Evolutionary conservation across 495 filamentous ascomycete genomes (phyloP).

Genomic region (Trichoderma parareesei): DNA sequence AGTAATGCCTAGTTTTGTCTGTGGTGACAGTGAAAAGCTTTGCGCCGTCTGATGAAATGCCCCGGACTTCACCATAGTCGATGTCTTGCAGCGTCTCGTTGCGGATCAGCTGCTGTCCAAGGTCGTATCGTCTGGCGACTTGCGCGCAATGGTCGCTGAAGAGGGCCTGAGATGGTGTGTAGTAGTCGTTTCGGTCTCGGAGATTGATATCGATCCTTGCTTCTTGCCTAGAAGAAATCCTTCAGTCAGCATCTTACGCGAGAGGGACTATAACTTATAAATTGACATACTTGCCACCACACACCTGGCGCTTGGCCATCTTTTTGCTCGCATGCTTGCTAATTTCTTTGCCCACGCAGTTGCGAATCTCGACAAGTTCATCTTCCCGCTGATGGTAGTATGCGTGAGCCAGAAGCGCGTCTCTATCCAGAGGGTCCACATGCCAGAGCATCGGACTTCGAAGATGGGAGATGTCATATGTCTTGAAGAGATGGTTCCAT

Average conservation of each 20-base stretch:
- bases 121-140: conserved; percentile 43
- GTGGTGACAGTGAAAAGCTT: conserved; percentile 48
- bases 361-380: conserved; percentile 49
- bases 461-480: conserved; percentile 49
- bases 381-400: conserved; percentile 39
- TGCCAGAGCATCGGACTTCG: conserved; percentile 64
- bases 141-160: conserved; percentile 51
- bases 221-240: conserved; percentile 1
- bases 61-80: conserved; percentile 30
- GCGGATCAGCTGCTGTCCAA: conserved; percentile 36
- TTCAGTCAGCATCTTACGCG: not conserved
- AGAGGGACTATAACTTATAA: not conserved
- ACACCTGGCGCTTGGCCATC: not conserved
- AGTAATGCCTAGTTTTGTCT: conserved; percentile 33
- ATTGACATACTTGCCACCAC: conserved; percentile 12
- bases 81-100: conserved; percentile 45
- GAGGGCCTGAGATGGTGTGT: conserved; percentile 46
- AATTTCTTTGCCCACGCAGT: conserved; percentile 55
- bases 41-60: conserved; percentile 23
- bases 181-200: conserved; percentile 58
- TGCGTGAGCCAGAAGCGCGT: conserved; percentile 53
- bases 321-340: conserved; percentile 60
- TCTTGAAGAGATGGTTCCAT: conserved; percentile 49
- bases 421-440: conserved; percentile 54
- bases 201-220: conserved; percentile 43